phyloP scores from a whole-genome alignment of 148 eudicot genomes.

The Cornus kousa region DNA sequence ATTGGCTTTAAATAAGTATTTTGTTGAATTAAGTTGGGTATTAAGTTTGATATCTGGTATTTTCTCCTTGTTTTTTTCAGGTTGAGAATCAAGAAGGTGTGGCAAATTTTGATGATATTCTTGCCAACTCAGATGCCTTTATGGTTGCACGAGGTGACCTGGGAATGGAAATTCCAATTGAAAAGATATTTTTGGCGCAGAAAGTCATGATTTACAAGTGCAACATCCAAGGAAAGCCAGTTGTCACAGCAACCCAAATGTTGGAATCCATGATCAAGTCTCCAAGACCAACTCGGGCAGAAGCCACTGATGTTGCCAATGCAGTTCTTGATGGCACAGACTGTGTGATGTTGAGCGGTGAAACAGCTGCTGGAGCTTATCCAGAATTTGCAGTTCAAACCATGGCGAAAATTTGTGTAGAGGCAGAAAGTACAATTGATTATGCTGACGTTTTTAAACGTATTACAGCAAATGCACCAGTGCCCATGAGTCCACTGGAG shows the following conservation, averaged over 20 bases:
- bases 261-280: constrained; percentile 58
- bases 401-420: constrained; percentile 51
- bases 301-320: constrained; percentile 56
- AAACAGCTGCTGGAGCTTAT: constrained; percentile 58
- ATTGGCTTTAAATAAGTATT: neutral
- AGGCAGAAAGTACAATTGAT: constrained; percentile 50
- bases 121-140: constrained; percentile 51
- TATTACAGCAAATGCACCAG: constrained; percentile 42
- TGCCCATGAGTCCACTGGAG: constrained; percentile 56
- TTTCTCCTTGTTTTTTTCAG: constrained; percentile 15
- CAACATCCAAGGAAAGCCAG: constrained; percentile 58
- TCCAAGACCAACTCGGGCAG: constrained; percentile 55
- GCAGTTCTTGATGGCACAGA: constrained; percentile 59
- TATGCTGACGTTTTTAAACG: constrained; percentile 44
- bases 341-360: constrained; percentile 59
- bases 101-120: constrained; percentile 52
- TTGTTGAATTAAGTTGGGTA: neutral
- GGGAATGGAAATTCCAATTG: constrained; percentile 57
- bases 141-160: constrained; percentile 58
- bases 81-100: constrained; percentile 62
- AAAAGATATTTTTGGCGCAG: constrained; percentile 52
- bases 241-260: constrained; percentile 57
- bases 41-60: neutral
- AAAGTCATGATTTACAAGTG: constrained; percentile 54
- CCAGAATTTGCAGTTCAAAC: constrained; percentile 53